Conservation (phyloP, 768 basidiomycete species). For the Boletus vermiculosoides region DNA sequence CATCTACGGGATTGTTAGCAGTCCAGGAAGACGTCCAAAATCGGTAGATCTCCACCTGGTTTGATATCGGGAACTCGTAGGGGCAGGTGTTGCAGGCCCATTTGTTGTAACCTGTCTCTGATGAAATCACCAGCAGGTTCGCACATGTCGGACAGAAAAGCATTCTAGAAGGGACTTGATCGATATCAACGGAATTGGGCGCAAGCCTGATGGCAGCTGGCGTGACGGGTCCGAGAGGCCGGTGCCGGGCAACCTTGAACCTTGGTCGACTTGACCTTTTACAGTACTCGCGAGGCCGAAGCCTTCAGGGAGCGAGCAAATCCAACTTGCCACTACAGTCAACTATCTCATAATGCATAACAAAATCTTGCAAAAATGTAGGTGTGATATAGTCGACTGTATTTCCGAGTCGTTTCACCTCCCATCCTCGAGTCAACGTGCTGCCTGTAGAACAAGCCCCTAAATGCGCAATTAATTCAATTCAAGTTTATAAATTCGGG, state of each 20-base stretch:
- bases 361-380: too few species aligned
- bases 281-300: neutral
- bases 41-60: constrained; percentile 16
- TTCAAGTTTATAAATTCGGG: neutral
- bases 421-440: too few species aligned
- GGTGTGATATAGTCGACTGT: too few species aligned
- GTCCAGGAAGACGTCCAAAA: neutral
- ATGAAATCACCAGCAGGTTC: constrained; percentile 78
- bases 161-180: constrained; percentile 44
- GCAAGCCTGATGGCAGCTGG: neutral
- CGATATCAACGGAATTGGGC: neutral
- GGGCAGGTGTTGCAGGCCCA: constrained; percentile 94
- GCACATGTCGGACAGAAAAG: constrained; percentile 94
- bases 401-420: too few species aligned
- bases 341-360: too few species aligned
- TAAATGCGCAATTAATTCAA: neutral
- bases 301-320: neutral
- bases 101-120: constrained; percentile 81
- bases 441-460: neutral
- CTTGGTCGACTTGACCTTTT: neutral
- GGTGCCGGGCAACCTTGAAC: neutral
- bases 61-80: constrained; percentile 68
- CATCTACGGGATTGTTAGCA: constrained; percentile 53
- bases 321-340: neutral
- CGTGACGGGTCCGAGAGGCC: neutral